phyloP scores from a whole-genome alignment of 257 asterid genomes.

The Petrea volubilis region DNA sequence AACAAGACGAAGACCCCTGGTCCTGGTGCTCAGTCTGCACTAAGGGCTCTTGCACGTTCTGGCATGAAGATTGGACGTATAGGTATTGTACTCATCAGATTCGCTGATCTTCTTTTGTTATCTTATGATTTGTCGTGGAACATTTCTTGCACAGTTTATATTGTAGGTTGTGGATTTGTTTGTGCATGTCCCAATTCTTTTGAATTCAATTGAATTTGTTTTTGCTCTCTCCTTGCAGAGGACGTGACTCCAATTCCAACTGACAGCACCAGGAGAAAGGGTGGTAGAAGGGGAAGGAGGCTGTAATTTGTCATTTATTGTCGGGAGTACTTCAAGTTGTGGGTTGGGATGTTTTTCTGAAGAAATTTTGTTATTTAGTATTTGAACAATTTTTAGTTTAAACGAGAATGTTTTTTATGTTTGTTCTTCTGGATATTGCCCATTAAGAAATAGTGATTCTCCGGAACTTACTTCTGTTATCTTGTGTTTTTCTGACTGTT shows the following conservation, averaged over 20 bases:
- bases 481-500: not conserved
- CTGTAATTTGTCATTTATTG: conserved; percentile 32
- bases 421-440: conserved; percentile 13
- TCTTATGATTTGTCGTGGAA: not conserved
- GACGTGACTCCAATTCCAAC: conserved; percentile 79
- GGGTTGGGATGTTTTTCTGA: conserved; percentile 12
- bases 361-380: conserved; percentile 22
- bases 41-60: conserved; percentile 92
- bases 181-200: not conserved
- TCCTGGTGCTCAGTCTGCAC: conserved; percentile 97
- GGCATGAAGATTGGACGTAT: conserved; percentile 97
- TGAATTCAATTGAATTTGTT: not conserved
- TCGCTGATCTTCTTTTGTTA: not conserved
- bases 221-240: conserved; percentile 36
- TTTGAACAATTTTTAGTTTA: conserved; percentile 15
- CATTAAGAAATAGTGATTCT: not conserved
- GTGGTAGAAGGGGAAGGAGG: conserved; percentile 79
- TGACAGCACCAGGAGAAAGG: conserved; percentile 72
- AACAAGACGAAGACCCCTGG: conserved; percentile 97
- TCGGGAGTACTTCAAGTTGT: not conserved
- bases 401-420: conserved; percentile 19
- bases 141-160: not conserved
- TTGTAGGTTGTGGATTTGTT: not conserved
- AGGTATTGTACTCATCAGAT: conserved; percentile 38
- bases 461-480: not conserved